Conservation (phyloP, 805 yeast species). For the Pichia gijzeniarum region DNA sequence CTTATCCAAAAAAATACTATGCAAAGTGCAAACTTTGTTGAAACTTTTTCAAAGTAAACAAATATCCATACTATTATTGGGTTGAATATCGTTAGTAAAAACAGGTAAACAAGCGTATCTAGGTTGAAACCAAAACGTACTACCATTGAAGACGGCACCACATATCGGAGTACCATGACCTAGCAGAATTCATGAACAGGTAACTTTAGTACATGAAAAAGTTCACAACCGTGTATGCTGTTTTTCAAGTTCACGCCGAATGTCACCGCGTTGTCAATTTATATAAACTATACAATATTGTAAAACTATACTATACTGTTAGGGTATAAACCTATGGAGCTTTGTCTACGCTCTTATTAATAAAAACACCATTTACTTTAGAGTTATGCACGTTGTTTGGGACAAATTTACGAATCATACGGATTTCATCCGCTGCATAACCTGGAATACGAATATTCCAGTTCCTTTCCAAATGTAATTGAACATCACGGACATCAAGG, state of each 20-base stretch:
- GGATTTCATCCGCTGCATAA: constrained; percentile 81
- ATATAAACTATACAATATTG: neutral
- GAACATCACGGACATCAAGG: constrained; percentile 83
- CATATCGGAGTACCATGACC: neutral
- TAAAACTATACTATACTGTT: constrained; percentile 1
- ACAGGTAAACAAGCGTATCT: constrained; percentile 11
- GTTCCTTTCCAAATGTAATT: constrained; percentile 82
- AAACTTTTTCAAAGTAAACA: neutral
- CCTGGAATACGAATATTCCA: constrained; percentile 97
- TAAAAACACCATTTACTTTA: constrained; percentile 61
- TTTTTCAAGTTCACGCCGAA: no score
- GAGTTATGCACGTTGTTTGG: constrained; percentile 59
- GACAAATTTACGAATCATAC: constrained; percentile 67
- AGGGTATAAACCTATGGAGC: constrained; percentile 18
- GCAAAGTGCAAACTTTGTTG: neutral
- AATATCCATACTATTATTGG: constrained; percentile 13
- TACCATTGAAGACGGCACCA: constrained; percentile 5
- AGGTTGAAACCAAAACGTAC: constrained; percentile 8
- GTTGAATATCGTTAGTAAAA: constrained; percentile 10
- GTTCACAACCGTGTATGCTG: no score
- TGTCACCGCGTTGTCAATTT: neutral
- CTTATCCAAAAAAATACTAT: constrained; percentile 20
- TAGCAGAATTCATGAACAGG: no score
- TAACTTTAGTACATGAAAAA: no score
- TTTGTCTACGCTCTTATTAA: constrained; percentile 54